Conservation (phyloP, 768 basidiomycete species). For the Agaricus blazei region DNA sequence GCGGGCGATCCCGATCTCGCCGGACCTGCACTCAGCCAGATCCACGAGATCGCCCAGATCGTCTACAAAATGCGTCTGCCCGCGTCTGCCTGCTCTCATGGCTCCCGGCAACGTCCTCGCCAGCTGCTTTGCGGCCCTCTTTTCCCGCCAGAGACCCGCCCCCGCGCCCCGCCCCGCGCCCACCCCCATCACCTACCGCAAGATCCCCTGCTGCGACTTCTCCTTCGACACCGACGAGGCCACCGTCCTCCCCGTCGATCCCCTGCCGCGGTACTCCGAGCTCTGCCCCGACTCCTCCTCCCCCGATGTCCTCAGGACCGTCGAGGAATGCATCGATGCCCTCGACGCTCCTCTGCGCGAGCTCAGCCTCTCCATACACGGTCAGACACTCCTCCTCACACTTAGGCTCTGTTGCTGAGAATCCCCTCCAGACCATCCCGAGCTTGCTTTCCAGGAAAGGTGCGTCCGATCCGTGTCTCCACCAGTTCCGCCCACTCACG, state of each 20-base stretch:
- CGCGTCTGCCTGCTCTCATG: conserved; percentile 16
- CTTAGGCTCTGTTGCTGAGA: conserved; percentile 1
- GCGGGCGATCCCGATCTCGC: conserved; percentile 14
- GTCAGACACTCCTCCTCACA: conserved; percentile 30
- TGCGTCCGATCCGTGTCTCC: conserved; percentile 22
- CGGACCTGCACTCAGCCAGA: conserved; percentile 12
- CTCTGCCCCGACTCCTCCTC: conserved; percentile 15
- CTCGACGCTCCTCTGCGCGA: conserved; percentile 49
- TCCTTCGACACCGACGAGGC: conserved; percentile 24
- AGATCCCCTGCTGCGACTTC: conserved; percentile 38
- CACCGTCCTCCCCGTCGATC: conserved; percentile 23
- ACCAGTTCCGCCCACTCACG: background rate
- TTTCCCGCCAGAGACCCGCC: conserved; percentile 16
- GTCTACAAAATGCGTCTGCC: conserved; percentile 17
- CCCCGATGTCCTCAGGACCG: conserved; percentile 41
- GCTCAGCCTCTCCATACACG: conserved; percentile 68
- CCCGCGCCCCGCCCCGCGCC: background rate
- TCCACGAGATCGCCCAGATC: conserved; percentile 9
- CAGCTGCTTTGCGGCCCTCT: conserved; percentile 33
- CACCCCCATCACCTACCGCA: conserved; percentile 24
- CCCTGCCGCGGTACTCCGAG: conserved; percentile 37
- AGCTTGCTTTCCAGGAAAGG: conserved; percentile 63
- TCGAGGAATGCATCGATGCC: conserved; percentile 49
- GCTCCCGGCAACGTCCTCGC: conserved; percentile 15
- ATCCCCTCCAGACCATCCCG: conserved; percentile 50